These are phyloP conservation scores for Heritiera littoralis DNA, from an alignment of 345 rosid species.

Conservation along the genomic window DNA sequence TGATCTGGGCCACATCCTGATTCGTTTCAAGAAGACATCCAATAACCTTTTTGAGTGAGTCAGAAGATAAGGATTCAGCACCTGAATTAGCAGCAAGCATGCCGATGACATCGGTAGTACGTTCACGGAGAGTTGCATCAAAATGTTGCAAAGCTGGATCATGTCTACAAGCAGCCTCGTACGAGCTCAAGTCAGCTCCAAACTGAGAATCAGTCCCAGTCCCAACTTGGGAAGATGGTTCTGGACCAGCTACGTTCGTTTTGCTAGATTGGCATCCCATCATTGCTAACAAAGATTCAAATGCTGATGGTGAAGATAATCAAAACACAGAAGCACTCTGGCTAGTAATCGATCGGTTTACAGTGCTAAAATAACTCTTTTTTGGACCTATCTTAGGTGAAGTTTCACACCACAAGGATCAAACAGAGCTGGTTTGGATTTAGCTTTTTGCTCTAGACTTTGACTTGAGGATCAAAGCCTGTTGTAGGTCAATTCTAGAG, in stretches of 20 bases:
- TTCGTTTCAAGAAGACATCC: constrained; percentile 75
- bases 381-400: neutral
- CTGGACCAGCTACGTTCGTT: constrained; percentile 17
- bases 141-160: constrained; percentile 74
- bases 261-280: constrained; percentile 56
- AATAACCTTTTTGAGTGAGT: constrained; percentile 74
- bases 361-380: neutral
- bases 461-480: neutral
- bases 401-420: neutral
- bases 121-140: constrained; percentile 58
- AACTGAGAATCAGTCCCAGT: constrained; percentile 37
- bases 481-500: neutral
- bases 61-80: constrained; percentile 60
- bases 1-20: constrained; percentile 75
- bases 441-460: neutral
- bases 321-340: neutral
- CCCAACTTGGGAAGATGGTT: constrained; percentile 25
- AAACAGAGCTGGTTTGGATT: neutral
- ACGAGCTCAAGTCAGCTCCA: constrained; percentile 55
- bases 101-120: constrained; percentile 60
- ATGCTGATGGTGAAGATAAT: neutral
- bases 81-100: constrained; percentile 58
- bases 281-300: constrained; percentile 28
- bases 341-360: neutral
- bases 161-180: constrained; percentile 67